phyloP scores from a whole-genome alignment of 1,139 yeast species.

The Pneumocystis murina region DNA sequence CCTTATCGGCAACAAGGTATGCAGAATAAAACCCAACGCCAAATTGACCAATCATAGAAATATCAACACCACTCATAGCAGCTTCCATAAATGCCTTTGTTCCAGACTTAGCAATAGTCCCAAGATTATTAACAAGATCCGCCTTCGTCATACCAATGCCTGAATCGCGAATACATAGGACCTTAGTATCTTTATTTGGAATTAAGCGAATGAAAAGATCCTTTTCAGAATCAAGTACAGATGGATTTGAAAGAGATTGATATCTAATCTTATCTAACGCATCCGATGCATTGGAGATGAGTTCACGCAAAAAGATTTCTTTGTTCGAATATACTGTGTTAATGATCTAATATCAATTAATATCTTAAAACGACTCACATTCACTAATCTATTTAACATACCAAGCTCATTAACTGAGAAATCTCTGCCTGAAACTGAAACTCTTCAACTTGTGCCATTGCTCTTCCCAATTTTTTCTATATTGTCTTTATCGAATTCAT shows the following conservation, averaged over 20 bases:
- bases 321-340: conserved; percentile 99
- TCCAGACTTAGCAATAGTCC: conserved; percentile 99
- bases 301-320: conserved; percentile 97
- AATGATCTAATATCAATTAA: conserved; percentile 42
- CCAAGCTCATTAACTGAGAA: conserved; percentile 96
- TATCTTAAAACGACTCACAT: neutral
- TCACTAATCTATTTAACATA: neutral
- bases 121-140: conserved; percentile 95
- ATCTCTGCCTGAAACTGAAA: conserved; percentile 98
- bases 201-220: conserved; percentile 94
- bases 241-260: conserved; percentile 85
- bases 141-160: conserved; percentile 99
- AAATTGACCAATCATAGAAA: conserved; percentile 99
- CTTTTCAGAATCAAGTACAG: conserved; percentile 86
- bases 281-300: conserved; percentile 96
- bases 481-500: neutral
- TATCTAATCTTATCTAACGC: conserved; percentile 94
- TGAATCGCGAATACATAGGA: conserved; percentile 93
- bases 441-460: conserved; percentile 15
- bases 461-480: neutral
- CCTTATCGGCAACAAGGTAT: conserved; percentile 98
- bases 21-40: conserved; percentile 99
- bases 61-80: conserved; percentile 97
- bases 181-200: conserved; percentile 87
- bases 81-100: conserved; percentile 99